These are phyloP conservation scores for Lolium perenne DNA, from an alignment of 176 grass and related monocot genomes.

Conservation along the genomic window DNA sequence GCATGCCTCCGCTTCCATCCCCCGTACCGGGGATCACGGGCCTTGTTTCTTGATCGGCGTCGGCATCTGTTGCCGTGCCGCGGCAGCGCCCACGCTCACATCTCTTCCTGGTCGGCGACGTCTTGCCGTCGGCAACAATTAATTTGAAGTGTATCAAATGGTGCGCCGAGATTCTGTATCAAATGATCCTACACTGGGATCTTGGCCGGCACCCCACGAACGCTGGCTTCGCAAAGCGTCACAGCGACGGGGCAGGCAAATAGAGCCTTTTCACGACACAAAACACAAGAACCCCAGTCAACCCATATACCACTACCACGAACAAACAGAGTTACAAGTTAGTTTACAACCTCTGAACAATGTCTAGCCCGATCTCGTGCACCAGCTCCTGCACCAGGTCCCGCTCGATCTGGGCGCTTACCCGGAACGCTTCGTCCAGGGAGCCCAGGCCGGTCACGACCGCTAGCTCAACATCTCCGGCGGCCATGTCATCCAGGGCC, in stretches of 20 bases:
- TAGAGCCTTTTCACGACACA: too few relatives aligned
- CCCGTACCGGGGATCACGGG: neutral
- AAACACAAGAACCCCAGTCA: neutral
- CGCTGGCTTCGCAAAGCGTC: too few relatives aligned
- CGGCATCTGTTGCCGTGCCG: neutral
- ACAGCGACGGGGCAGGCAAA: too few relatives aligned
- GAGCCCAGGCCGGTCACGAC: conserved; percentile 13
- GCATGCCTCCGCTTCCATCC: neutral
- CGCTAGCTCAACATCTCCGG: conserved; percentile 42
- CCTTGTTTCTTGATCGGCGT: neutral
- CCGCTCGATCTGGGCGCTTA: conserved; percentile 63
- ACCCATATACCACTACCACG: neutral
- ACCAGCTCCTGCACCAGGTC: conserved; percentile 65
- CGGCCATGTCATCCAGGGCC: conserved; percentile 52
- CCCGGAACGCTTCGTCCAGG: conserved; percentile 46
- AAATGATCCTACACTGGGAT: neutral
- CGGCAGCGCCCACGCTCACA: neutral
- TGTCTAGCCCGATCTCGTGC: conserved; percentile 55
- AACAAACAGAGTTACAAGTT: conserved; percentile 32
- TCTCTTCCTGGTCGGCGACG: neutral
- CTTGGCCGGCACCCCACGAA: too few relatives aligned
- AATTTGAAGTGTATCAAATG: too few relatives aligned
- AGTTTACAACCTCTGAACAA: conserved; percentile 22
- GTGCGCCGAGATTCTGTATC: neutral
- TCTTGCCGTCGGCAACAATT: too few relatives aligned